phyloP scores from a whole-genome alignment of 2,329 filamentous ascomycete species.

The Albophoma yamanashiensis region DNA sequence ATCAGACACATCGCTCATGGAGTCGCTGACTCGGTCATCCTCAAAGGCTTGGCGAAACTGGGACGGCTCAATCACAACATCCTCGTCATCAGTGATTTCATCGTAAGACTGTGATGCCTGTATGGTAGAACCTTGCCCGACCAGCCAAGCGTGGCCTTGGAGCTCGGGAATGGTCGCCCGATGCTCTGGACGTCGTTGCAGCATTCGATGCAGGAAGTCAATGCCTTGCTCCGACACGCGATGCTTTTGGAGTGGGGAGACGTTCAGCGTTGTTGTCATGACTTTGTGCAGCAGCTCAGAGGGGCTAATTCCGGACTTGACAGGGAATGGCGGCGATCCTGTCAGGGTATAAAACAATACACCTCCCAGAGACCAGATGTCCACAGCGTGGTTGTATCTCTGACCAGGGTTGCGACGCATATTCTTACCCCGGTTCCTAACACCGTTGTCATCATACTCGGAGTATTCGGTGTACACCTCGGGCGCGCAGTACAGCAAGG shows the following conservation, averaged over 20 bases:
- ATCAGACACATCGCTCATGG: conserved; percentile 57
- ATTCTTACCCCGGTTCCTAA: conserved; percentile 51
- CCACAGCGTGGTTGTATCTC: conserved; percentile 83
- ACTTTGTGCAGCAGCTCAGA: conserved; percentile 75
- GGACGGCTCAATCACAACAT: conserved; percentile 48
- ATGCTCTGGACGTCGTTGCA: conserved; percentile 68
- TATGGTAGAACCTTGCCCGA: conserved; percentile 16
- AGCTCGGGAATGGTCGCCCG: conserved; percentile 66
- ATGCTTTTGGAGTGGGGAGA: conserved; percentile 45
- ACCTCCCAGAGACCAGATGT: conserved; percentile 92
- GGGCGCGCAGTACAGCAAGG: conserved; percentile 87
- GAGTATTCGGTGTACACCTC: conserved; percentile 78
- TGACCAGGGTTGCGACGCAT: conserved; percentile 46
- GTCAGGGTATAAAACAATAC: conserved; percentile 85
- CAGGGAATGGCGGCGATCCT: conserved; percentile 69
- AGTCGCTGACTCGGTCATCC: conserved; percentile 29
- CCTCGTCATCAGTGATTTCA: conserved; percentile 50
- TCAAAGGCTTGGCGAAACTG: conserved; percentile 34
- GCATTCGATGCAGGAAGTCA: conserved; percentile 67
- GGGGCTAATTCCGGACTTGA: conserved; percentile 63
- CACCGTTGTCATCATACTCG: conserved; percentile 60
- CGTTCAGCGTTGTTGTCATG: conserved; percentile 67
- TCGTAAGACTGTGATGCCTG: conserved; percentile 40
- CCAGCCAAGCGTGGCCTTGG: conserved; percentile 65
- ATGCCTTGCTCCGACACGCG: conserved; percentile 57